Percentiles rank a stretch among this genome's conserved stretches.
Conservation (phyloP, 257 asterid species). For the Solanum pimpinellifolium region DNA sequence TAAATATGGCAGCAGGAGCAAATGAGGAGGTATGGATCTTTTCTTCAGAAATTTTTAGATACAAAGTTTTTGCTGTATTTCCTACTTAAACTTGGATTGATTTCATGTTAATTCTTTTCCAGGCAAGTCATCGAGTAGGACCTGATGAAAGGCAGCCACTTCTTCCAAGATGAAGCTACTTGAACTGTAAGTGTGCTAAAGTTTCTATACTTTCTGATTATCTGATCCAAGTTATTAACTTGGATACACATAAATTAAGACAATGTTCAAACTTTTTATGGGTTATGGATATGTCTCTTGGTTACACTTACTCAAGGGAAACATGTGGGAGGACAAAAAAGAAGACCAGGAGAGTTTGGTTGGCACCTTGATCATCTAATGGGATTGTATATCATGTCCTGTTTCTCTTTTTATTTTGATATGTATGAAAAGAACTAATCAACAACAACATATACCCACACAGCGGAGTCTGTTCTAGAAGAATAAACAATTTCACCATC, state of each 20-base stretch:
- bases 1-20: slow-evolving; percentile 88
- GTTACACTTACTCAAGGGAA: neutral
- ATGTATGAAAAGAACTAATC: neutral
- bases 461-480: neutral
- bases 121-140: slow-evolving; percentile 4
- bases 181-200: neutral
- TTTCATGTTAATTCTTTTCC: neutral
- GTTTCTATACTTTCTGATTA: neutral
- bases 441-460: neutral
- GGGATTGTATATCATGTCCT: neutral
- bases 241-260: neutral
- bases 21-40: slow-evolving; percentile 55
- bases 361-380: neutral
- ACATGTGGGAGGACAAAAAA: neutral
- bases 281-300: neutral
- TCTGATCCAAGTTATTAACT: neutral
- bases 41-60: neutral
- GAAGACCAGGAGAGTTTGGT: neutral
- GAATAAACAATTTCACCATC: neutral
- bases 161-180: slow-evolving; percentile 1
- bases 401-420: neutral
- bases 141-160: slow-evolving; percentile 9
- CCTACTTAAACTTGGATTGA: neutral
- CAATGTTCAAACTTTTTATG: neutral
- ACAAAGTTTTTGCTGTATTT: neutral